A percentile compares a stretch with the other conserved stretches of the same genome.
These are phyloP conservation scores for sunflower (Helianthus annuus) DNA, from an alignment of 129 eudicot genomes.

Conservation along the genomic window HanXRQr2.0-SUNRISE NC_035446.2:168873171-168873670, in stretches of 20 bases:
- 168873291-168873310: slow-evolving; percentile 99
- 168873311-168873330: slow-evolving; percentile 75
- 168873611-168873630: slow-evolving; percentile 27
- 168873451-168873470: slow-evolving; percentile 46
- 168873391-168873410: slow-evolving; percentile 1
- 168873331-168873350: slow-evolving; percentile 21
- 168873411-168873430: background rate
- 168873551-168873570: slow-evolving; percentile 75
- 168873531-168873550: slow-evolving; percentile 98
- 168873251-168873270: slow-evolving; percentile 91
- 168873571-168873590: slow-evolving; percentile 48
- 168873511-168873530: slow-evolving; percentile 95
- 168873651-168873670: slow-evolving; percentile 16
- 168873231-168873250: slow-evolving; percentile 97
- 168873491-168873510: slow-evolving; percentile 98
- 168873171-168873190: slow-evolving; percentile 78
- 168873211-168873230: slow-evolving; percentile 91
- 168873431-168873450: slow-evolving; percentile 10
- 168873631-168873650: background rate
- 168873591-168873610: slow-evolving; percentile 30
- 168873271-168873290: slow-evolving; percentile 95
- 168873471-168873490: slow-evolving; percentile 93
- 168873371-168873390: slow-evolving; percentile 14
- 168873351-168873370: background rate
- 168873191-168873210: slow-evolving; percentile 96